These are phyloP conservation scores for Picea glauca DNA, from an alignment of 75 land plant species.

Conservation along the genomic window DNA sequence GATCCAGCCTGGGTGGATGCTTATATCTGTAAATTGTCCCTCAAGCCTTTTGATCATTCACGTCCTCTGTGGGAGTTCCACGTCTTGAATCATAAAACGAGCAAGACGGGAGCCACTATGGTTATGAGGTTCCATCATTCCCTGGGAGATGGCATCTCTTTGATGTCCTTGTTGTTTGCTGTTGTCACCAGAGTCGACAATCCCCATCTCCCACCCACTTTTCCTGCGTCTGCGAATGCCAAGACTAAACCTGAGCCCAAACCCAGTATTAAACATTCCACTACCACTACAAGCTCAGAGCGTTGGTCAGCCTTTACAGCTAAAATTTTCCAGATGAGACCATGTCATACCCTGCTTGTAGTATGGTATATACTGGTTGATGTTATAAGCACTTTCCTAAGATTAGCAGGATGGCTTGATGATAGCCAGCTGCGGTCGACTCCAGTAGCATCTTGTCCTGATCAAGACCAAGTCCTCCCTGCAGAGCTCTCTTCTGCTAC, in stretches of 20 bases:
- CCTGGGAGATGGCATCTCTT: conserved; percentile 65
- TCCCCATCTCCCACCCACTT: conserved; percentile 31
- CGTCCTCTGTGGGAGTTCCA: conserved; percentile 6
- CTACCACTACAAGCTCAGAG: too few relatives aligned
- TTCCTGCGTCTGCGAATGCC: conserved; percentile 11
- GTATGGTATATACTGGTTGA: conserved; percentile 30
- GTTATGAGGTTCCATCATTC: conserved; percentile 60
- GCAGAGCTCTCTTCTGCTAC: not conserved
- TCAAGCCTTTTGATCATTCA: not conserved
- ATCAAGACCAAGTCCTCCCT: conserved; percentile 20
- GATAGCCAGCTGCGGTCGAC: conserved; percentile 14
- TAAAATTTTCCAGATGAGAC: not conserved
- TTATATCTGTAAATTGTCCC: not conserved
- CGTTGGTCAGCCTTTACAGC: too few relatives aligned
- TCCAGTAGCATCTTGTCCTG: conserved; percentile 16
- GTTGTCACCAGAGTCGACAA: conserved; percentile 26
- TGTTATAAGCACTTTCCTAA: conserved; percentile 10
- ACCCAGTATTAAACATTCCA: too few relatives aligned
- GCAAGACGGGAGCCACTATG: conserved; percentile 5
- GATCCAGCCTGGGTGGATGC: not conserved
- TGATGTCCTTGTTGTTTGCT: conserved; percentile 47
- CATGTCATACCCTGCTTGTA: conserved; percentile 14
- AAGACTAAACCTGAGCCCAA: not conserved
- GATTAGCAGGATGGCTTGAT: conserved; percentile 14
- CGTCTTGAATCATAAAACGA: not conserved